Conservation (phyloP, 2,329 filamentous ascomycete species). For the Fusarium foetens region DNA sequence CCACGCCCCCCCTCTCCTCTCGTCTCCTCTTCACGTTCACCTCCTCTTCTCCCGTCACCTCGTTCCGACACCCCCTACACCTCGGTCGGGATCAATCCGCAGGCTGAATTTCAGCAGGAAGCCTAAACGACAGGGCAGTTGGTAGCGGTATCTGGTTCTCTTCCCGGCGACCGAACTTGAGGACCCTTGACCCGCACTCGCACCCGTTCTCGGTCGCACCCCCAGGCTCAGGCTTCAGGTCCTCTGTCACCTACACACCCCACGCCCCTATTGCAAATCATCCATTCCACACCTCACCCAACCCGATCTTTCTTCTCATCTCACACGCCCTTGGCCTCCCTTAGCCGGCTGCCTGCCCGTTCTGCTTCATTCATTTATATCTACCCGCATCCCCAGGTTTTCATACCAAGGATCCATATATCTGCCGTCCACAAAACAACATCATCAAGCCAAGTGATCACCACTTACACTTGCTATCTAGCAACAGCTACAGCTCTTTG, state of each 20-base stretch:
- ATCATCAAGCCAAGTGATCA: conserved; percentile 32
- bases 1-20: conserved; percentile 15
- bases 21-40: background rate
- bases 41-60: background rate
- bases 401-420: conserved; percentile 26
- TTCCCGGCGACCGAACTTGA: conserved; percentile 29
- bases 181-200: conserved; percentile 32
- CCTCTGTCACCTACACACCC: conserved; percentile 1
- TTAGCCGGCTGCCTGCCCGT: conserved; percentile 40
- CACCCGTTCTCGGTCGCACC: conserved; percentile 24
- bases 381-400: conserved; percentile 42
- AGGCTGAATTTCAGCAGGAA: conserved; percentile 17
- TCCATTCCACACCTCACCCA: conserved; percentile 33
- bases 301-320: conserved; percentile 20
- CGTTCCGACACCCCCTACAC: background rate
- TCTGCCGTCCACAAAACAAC: conserved; percentile 31
- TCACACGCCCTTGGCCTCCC: conserved; percentile 38
- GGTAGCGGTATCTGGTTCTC: conserved; percentile 7
- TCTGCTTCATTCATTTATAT: conserved; percentile 44
- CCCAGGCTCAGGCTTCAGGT: background rate
- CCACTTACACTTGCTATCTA: conserved; percentile 29
- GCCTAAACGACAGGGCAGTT: conserved; percentile 10
- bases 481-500: conserved; percentile 32
- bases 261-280: conserved; percentile 25
- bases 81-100: conserved; percentile 24